Percentiles rank a stretch among this genome's conserved stretches.
These are phyloP conservation scores for Beauveria sp. DNA, from an alignment of 2,329 filamentous ascomycete species.

Conservation along the genomic window DNA sequence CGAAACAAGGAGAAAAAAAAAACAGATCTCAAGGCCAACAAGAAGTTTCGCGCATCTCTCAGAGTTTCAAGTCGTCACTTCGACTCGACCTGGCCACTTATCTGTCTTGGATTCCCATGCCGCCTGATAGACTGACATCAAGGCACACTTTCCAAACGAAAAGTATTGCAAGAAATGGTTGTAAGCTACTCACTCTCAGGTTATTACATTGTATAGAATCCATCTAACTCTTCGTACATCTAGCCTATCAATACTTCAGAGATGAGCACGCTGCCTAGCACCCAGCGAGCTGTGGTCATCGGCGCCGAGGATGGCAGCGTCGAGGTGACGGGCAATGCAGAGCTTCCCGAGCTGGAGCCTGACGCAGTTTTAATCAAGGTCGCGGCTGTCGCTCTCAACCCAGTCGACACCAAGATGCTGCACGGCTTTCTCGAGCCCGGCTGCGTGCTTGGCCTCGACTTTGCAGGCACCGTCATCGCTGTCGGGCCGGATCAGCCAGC, in stretches of 20 bases:
- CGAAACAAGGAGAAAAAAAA: too few relatives aligned
- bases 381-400: conserved; percentile 2
- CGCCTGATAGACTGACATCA: not conserved
- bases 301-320: not conserved
- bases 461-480: conserved; percentile 23
- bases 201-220: too few relatives aligned
- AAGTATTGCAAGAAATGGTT: not conserved
- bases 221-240: not conserved
- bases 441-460: conserved; percentile 26
- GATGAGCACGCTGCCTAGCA: not conserved
- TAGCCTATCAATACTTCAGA: not conserved
- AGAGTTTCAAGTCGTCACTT: not conserved
- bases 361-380: not conserved
- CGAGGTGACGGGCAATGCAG: not conserved
- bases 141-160: not conserved
- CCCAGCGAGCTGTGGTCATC: not conserved
- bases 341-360: not conserved
- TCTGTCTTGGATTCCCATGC: not conserved
- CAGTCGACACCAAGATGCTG: conserved; percentile 11
- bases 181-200: too few relatives aligned
- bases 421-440: conserved; percentile 19
- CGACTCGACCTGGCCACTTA: not conserved
- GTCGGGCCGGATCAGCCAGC: conserved; percentile 14
- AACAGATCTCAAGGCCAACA: not conserved
- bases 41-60: not conserved